Conservation (phyloP, 495 filamentous ascomycete genomes). For the Rusavskia elegans region DNA sequence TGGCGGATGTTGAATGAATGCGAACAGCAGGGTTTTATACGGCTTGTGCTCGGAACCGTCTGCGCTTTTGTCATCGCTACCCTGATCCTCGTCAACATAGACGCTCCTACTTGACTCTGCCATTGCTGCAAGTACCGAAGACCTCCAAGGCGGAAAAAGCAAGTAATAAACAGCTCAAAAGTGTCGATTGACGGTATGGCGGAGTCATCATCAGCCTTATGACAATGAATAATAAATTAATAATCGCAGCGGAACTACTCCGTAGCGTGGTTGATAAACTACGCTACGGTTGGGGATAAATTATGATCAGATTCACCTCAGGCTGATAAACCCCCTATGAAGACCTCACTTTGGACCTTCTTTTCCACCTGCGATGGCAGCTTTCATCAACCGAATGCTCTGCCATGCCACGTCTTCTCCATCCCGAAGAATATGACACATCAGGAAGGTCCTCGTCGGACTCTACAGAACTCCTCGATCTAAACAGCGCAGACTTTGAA, state of each 20-base stretch:
- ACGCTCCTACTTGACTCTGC: constrained; percentile 26
- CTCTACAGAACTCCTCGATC: constrained; percentile 27
- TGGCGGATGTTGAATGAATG: constrained; percentile 56
- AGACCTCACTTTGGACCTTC: too few species aligned
- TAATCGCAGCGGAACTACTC: too few species aligned
- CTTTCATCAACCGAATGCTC: not conserved
- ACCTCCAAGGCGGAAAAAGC: not conserved
- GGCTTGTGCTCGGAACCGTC: constrained; percentile 55
- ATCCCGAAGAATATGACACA: constrained; percentile 32
- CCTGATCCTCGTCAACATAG: constrained; percentile 68
- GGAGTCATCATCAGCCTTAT: too few species aligned
- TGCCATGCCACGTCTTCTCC: constrained; percentile 27
- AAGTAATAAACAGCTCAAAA: too few species aligned
- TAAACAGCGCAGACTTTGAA: constrained; percentile 34
- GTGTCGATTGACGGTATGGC: too few species aligned
- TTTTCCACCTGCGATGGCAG: not conserved
- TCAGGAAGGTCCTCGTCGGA: constrained; percentile 28
- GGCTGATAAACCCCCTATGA: too few species aligned
- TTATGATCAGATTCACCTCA: too few species aligned
- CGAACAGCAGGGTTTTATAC: constrained; percentile 66
- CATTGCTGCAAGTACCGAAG: constrained; percentile 3
- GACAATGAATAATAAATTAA: too few species aligned
- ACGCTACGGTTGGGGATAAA: too few species aligned
- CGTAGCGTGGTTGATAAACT: too few species aligned
- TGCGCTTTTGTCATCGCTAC: constrained; percentile 50